These are phyloP conservation scores for Darksidea phi DNA, from an alignment of 495 filamentous ascomycete genomes.

Conservation along the genomic window DNA sequence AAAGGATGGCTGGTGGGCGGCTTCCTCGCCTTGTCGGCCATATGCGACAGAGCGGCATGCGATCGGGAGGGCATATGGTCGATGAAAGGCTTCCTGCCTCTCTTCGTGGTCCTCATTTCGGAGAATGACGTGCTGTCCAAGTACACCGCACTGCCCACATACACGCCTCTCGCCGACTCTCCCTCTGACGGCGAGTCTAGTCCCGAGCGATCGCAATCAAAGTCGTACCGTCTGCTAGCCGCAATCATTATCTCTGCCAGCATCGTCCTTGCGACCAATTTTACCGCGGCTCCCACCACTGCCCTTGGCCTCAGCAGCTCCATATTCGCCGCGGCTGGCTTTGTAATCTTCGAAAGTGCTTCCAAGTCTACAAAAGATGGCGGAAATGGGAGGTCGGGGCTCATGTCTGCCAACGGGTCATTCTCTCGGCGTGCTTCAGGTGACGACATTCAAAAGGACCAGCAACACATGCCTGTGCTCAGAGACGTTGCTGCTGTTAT, in stretches of 20 bases:
- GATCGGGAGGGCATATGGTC: conserved; percentile 39
- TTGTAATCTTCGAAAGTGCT: conserved; percentile 34
- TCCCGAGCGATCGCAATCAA: conserved; percentile 3
- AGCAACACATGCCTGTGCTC: conserved; percentile 27
- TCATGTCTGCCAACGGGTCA: conserved; percentile 36
- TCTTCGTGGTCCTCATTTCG: conserved; percentile 23
- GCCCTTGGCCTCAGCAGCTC: conserved; percentile 31
- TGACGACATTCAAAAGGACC: conserved; percentile 17
- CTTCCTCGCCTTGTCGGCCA: conserved; percentile 38
- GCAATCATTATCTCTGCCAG: conserved; percentile 22
- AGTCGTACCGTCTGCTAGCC: conserved; percentile 21
- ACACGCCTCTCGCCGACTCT: conserved; percentile 7
- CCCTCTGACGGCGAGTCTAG: conserved; percentile 1
- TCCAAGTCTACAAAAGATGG: conserved; percentile 23
- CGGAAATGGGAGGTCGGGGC: conserved; percentile 16
- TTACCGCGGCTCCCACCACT: conserved; percentile 22
- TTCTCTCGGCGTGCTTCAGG: conserved; percentile 24
- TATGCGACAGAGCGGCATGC: conserved; percentile 40
- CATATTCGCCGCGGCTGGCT: conserved; percentile 22
- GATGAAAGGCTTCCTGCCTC: conserved; percentile 35
- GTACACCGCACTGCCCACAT: conserved; percentile 3
- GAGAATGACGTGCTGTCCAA: conserved; percentile 24
- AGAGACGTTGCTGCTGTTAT: conserved; percentile 29
- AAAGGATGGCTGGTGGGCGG: conserved; percentile 37
- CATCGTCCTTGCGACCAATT: conserved; percentile 24